Conservation (phyloP, 176 grass and related monocot species). For the Alloteropsis semialata region DNA sequence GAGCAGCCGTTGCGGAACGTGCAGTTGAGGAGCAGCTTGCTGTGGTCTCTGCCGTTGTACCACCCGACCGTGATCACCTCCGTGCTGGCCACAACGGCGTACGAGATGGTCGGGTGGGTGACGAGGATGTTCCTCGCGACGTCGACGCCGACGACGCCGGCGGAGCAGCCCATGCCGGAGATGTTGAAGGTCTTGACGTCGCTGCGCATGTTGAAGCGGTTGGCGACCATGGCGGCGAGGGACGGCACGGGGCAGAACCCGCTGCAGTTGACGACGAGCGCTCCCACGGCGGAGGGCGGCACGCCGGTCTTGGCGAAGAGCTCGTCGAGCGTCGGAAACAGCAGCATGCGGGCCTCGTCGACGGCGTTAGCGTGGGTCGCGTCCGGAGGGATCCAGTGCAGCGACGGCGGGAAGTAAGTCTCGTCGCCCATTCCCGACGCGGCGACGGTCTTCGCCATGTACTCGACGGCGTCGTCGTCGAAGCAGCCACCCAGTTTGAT, state of each 20-base stretch:
- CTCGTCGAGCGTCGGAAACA: too few species aligned
- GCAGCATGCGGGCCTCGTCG: too few species aligned
- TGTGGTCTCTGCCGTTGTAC: conserved; percentile 53
- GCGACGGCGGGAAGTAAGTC: conserved; percentile 53
- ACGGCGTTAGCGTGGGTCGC: too few species aligned
- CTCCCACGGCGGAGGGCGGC: too few species aligned
- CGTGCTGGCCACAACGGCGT: conserved; percentile 64
- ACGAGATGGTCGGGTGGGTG: background rate
- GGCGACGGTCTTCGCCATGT: conserved; percentile 48
- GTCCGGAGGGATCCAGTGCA: conserved; percentile 10
- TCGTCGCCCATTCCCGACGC: conserved; percentile 62
- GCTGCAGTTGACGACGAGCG: too few species aligned
- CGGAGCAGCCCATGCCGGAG: conserved; percentile 75
- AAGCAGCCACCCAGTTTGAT: conserved; percentile 45
- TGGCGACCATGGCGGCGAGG: conserved; percentile 46
- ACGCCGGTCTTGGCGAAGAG: too few species aligned
- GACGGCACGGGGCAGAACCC: too few species aligned
- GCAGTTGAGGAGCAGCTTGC: conserved; percentile 73
- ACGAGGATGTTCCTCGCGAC: conserved; percentile 31
- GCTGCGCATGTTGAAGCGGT: conserved; percentile 40
- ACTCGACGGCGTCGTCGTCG: conserved; percentile 48
- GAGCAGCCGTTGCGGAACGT: conserved; percentile 66
- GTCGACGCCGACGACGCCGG: conserved; percentile 47
- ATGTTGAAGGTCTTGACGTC: conserved; percentile 61
- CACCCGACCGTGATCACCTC: conserved; percentile 63